Percentiles rank a stretch among this genome's conserved stretches.
Evolutionary conservation across 1,139 yeast species (phyloP).

Genomic region (Hyphopichia khmerensis): DNA sequence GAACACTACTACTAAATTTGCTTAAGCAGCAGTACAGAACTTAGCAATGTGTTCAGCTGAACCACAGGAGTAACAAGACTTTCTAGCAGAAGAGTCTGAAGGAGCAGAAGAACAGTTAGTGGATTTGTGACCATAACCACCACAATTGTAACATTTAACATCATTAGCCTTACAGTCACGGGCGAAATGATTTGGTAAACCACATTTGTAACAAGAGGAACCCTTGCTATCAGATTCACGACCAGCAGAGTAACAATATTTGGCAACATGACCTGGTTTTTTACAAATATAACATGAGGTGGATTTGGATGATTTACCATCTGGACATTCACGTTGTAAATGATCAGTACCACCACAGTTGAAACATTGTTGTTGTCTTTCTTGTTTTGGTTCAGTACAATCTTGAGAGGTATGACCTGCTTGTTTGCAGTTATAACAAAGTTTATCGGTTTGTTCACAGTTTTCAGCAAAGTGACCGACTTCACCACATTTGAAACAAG

Average conservation of each 20-base stretch:
- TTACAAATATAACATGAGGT: conserved; percentile 52
- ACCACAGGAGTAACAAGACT: conserved; percentile 50
- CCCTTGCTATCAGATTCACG: conserved; percentile 25
- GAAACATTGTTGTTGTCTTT: conserved; percentile 84
- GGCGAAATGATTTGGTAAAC: conserved; percentile 92
- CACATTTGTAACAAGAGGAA: conserved; percentile 85
- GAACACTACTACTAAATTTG: neutral
- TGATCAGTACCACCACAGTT: conserved; percentile 78
- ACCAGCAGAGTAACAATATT: conserved; percentile 56
- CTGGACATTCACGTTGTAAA: conserved; percentile 66
- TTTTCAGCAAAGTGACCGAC: conserved; percentile 72
- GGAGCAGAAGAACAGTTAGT: conserved; percentile 66
- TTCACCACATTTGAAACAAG: conserved; percentile 91
- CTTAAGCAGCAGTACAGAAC: conserved; percentile 25
- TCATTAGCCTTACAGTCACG: conserved; percentile 80
- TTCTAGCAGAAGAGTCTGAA: conserved; percentile 37
- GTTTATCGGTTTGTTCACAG: conserved; percentile 78
- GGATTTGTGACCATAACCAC: conserved; percentile 84
- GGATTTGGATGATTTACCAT: conserved; percentile 45
- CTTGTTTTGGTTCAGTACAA: conserved; percentile 84
- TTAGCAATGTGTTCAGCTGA: conserved; percentile 35
- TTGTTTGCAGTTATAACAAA: conserved; percentile 90
- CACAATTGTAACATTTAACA: conserved; percentile 90
- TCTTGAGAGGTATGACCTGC: conserved; percentile 89
- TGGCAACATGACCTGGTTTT: conserved; percentile 80